Percentiles rank a stretch among this genome's conserved stretches.
phyloP scores from a whole-genome alignment of 2,329 filamentous ascomycete genomes.

The Corynespora cassiicola region DNA sequence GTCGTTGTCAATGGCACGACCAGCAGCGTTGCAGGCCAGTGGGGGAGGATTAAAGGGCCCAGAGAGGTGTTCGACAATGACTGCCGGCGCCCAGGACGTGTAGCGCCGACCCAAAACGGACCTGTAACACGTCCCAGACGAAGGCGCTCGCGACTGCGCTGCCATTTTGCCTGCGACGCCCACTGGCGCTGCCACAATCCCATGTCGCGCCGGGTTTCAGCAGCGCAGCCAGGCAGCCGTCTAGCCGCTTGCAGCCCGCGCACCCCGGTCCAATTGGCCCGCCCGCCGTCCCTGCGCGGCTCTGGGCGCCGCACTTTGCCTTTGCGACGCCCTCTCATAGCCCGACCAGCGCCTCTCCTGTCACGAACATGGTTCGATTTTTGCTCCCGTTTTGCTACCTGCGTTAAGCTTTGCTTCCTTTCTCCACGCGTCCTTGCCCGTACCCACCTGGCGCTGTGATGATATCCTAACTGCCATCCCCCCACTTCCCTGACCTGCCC shows the following conservation, averaged over 20 bases:
- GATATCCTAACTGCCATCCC: conserved; percentile 31
- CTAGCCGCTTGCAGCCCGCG: conserved; percentile 20
- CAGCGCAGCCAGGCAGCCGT: conserved; percentile 11
- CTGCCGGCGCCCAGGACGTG: conserved; percentile 7
- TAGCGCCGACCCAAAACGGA: conserved; percentile 32
- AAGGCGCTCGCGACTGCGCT: conserved; percentile 9
- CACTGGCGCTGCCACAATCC: conserved; percentile 26
- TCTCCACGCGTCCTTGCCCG: conserved; percentile 36
- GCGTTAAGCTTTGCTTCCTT: conserved; percentile 30
- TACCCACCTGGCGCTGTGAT: conserved; percentile 34
- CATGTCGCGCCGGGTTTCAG: conserved; percentile 40
- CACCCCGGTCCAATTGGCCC: conserved; percentile 32
- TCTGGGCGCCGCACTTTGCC: conserved; percentile 31
- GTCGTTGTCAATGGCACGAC: too few species aligned
- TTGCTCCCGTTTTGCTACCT: conserved; percentile 37
- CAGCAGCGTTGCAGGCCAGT: too few species aligned
- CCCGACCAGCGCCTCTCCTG: conserved; percentile 31
- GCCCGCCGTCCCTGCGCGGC: conserved; percentile 14
- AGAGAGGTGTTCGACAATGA: too few species aligned
- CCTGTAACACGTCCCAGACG: conserved; percentile 40
- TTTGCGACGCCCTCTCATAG: conserved; percentile 36
- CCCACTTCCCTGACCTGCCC: conserved; percentile 25
- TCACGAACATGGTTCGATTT: conserved; percentile 44
- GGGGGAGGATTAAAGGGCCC: too few species aligned
- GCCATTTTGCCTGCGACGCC: conserved; percentile 22